Percentiles rank a stretch among this genome's conserved stretches.
Evolutionary conservation across 345 rosid species (phyloP).

Genomic region (Zanthoxylum bungeanum): DNA sequence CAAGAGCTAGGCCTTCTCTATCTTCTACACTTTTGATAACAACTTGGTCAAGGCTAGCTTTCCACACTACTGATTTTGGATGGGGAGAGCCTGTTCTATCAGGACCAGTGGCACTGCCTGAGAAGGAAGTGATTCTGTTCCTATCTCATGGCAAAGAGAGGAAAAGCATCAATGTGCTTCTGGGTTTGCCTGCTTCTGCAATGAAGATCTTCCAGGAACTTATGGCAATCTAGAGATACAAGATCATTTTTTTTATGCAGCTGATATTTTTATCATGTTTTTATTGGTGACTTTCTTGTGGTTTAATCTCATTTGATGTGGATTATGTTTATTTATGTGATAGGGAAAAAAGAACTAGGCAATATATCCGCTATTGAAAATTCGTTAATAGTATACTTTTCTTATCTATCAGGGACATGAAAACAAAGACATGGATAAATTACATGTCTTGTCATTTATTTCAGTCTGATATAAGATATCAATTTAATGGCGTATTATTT

Average conservation of each 20-base stretch:
- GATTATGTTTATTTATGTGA: conserved; percentile 1
- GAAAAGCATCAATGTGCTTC: conserved; percentile 78
- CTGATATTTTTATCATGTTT: background rate
- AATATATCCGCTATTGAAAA: too few relatives aligned
- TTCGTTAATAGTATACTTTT: too few relatives aligned
- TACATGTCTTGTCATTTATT: too few relatives aligned
- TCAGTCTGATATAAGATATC: too few relatives aligned
- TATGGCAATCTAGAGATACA: conserved; percentile 34
- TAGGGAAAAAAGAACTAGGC: background rate
- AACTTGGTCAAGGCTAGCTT: conserved; percentile 79
- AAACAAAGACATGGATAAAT: too few relatives aligned
- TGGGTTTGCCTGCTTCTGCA: conserved; percentile 78
- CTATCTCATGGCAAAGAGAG: conserved; percentile 79
- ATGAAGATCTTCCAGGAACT: conserved; percentile 65
- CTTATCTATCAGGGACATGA: too few relatives aligned
- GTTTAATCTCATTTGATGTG: background rate
- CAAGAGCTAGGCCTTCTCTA: conserved; percentile 80
- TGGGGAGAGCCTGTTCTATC: conserved; percentile 87
- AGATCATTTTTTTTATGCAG: background rate
- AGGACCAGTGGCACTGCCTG: conserved; percentile 85
- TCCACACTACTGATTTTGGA: conserved; percentile 78
- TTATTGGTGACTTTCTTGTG: conserved; percentile 2
- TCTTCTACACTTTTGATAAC: conserved; percentile 81
- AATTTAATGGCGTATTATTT: too few relatives aligned
- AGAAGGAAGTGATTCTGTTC: conserved; percentile 82